Evolutionary conservation across 768 basidiomycete genomes (phyloP).

Genomic region (Psilocybe cubensis): DNA sequence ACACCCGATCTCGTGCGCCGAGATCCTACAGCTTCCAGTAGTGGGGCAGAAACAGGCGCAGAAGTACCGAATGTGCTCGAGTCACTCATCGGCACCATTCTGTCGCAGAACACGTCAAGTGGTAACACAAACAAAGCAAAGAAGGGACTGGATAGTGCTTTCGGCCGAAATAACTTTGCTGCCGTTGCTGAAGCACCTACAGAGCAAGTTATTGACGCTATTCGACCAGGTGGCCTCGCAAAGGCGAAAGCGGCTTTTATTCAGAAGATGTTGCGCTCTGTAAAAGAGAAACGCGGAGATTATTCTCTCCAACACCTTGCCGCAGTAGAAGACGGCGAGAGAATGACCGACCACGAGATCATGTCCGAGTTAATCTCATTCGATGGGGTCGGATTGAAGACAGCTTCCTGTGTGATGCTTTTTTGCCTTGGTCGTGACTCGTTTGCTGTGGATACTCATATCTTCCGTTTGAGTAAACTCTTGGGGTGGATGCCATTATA

Average conservation of each 20-base stretch:
- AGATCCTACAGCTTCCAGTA: conserved; percentile 25
- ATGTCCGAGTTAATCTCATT: conserved; percentile 62
- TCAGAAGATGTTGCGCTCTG: conserved; percentile 45
- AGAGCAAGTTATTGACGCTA: conserved; percentile 48
- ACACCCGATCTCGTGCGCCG: conserved; percentile 31
- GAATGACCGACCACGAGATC: conserved; percentile 47
- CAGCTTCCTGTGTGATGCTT: conserved; percentile 63
- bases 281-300: conserved; percentile 49
- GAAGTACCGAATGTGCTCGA: conserved; percentile 58
- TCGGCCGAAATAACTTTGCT: conserved; percentile 54
- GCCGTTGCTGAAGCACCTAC: conserved; percentile 49
- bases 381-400: conserved; percentile 65
- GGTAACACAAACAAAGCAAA: conserved; percentile 56
- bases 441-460: conserved; percentile 69
- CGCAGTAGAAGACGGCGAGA: conserved; percentile 20
- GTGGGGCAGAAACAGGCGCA: conserved; percentile 50
- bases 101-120: conserved; percentile 62
- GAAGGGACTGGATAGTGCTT: conserved; percentile 44
- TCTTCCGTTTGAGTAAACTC: conserved; percentile 55
- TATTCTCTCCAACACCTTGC: conserved; percentile 64
- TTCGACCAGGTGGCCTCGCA: conserved; percentile 58
- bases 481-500: conserved; percentile 52
- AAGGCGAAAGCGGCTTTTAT: conserved; percentile 63
- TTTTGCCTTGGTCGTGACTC: conserved; percentile 64
- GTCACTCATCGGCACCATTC: conserved; percentile 58